Conservation (phyloP, 2,329 filamentous ascomycete genomes). For the Thelonectria olida region DNA sequence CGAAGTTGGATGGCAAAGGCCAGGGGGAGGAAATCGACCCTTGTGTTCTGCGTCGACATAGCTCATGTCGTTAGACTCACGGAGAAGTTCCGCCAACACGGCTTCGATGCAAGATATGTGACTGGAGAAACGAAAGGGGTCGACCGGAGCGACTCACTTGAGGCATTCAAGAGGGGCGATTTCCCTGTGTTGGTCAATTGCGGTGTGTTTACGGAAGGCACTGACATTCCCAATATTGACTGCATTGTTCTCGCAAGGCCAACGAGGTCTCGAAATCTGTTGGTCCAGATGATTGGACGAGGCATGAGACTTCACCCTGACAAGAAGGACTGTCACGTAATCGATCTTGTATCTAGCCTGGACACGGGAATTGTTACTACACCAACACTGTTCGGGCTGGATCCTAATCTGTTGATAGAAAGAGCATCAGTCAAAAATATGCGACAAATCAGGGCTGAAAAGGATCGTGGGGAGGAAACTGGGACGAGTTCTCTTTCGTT, state of each 20-base stretch:
- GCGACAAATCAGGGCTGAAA: conserved; percentile 60
- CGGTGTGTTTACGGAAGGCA: conserved; percentile 96
- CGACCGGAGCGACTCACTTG: conserved; percentile 75
- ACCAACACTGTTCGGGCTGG: conserved; percentile 91
- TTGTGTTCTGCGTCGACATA: conserved; percentile 94
- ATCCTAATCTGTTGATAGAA: conserved; percentile 80
- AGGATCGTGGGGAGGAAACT: conserved; percentile 51
- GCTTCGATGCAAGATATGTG: conserved; percentile 86
- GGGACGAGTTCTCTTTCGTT: conserved; percentile 25
- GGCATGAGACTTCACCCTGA: conserved; percentile 84
- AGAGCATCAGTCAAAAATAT: conserved; percentile 72
- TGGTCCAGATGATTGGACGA: conserved; percentile 97
- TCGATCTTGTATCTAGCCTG: conserved; percentile 92
- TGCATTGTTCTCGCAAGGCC: conserved; percentile 89
- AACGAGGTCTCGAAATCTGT: conserved; percentile 89
- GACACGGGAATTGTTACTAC: conserved; percentile 87
- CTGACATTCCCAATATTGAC: conserved; percentile 97
- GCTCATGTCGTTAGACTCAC: conserved; percentile 82
- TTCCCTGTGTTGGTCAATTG: conserved; percentile 94
- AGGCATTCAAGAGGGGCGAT: conserved; percentile 77
- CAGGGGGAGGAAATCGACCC: conserved; percentile 77
- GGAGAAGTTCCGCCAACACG: conserved; percentile 76
- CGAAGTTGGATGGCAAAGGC: conserved; percentile 87
- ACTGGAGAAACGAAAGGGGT: conserved; percentile 79
- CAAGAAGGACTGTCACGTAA: conserved; percentile 91